phyloP scores from a whole-genome alignment of 805 yeast species.

The Saccharomyces jurei region DNA sequence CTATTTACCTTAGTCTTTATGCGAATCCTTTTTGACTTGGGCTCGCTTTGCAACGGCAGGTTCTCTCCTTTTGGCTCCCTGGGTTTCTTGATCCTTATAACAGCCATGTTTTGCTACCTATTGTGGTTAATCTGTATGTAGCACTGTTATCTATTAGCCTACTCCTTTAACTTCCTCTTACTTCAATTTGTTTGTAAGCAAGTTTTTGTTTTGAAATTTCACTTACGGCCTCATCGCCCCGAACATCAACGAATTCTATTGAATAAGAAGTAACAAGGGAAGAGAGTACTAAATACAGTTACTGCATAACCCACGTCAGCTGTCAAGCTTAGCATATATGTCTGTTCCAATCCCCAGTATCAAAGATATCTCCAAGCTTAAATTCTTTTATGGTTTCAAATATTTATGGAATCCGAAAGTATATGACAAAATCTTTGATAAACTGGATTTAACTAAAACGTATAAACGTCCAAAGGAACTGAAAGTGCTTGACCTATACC shows the following conservation, averaged over 20 bases:
- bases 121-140: not conserved
- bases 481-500: constrained; percentile 51
- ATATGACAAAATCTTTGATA: constrained; percentile 37
- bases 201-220: not conserved
- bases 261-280: not conserved
- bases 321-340: constrained; percentile 1
- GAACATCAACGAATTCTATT: not conserved
- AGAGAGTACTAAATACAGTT: not conserved
- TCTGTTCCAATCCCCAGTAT: constrained; percentile 7
- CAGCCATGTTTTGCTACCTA: constrained; percentile 12
- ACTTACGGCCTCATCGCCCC: not conserved
- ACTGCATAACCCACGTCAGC: not conserved
- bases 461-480: constrained; percentile 32
- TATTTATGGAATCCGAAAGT: constrained; percentile 18
- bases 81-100: constrained; percentile 26
- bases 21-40: constrained; percentile 20
- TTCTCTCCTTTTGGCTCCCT: constrained; percentile 8
- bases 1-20: constrained; percentile 13
- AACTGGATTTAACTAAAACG: constrained; percentile 34
- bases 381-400: constrained; percentile 17
- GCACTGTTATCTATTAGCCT: not conserved
- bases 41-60: constrained; percentile 9
- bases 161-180: not conserved
- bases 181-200: not conserved
- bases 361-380: constrained; percentile 10